Base-by-base conservation (phyloP, 2,329 filamentous ascomycete species). In the Trichoderma gracile region DNA sequence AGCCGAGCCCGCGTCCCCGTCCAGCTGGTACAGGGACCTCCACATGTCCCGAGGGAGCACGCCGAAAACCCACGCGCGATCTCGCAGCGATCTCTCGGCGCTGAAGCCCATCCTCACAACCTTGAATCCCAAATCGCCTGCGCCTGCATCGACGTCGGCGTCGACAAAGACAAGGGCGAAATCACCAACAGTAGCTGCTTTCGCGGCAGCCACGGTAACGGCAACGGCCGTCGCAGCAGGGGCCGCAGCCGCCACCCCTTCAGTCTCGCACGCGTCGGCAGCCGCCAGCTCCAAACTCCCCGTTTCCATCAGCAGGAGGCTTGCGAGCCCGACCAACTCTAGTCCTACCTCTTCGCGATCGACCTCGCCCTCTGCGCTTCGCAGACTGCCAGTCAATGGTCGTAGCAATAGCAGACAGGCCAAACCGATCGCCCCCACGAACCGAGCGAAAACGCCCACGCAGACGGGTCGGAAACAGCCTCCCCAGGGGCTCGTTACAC, bases 1-100 rank as follows among this genome's bases (percentile, higher is more conserved):
- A 67, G 73, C 79, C 64, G 84, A 89, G 67, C 85, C 87, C 15
- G 77, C 84, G 15, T 91, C 89, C 4, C 87, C 89, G 12, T 87
- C 85, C 47, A 86, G 86, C 64, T 90, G 87, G 86, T 89, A 89
- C 74, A 81, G 80, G 60, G 73, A 73, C 57, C 74, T 72, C 65
- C 67, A 73, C 65, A 70, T 72, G 45, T 69, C 70, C 61, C 69
- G 65, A 25, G 65, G 66, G 55, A 65, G 68, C 42, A 53, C 68
- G 59, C 68, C 70, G 30, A 73, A 75, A 64, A 72, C 76, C 42
- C 80, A 79, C 68, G 74, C 73, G 59, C 84, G 86, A 63, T 83
- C 84, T 52, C 84, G 82, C 67, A 91, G 89, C 75, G 89, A 91
- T 70, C 78, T 86, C 59, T 79, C 81, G 50, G 72, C 74, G 25